phyloP scores from a whole-genome alignment of 208 protist genomes.

The Wallacemonas sp. region DNA sequence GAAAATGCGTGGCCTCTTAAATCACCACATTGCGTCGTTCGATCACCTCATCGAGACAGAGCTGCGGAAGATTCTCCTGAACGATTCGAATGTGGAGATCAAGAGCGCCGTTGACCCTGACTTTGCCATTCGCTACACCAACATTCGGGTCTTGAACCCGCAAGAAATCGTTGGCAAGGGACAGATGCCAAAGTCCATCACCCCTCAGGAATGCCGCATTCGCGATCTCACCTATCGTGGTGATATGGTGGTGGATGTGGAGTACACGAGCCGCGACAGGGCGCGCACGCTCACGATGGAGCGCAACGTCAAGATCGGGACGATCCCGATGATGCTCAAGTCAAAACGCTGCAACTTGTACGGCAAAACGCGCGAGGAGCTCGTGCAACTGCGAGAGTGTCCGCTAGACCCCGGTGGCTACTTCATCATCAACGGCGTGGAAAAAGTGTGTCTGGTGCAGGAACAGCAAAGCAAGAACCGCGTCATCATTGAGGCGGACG shows the following conservation, averaged over 20 bases:
- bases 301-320: slow-evolving; percentile 95
- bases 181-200: slow-evolving; percentile 70
- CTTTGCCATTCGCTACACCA: slow-evolving; percentile 86
- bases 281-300: slow-evolving; percentile 55
- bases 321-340: slow-evolving; percentile 99
- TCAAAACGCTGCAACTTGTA: slow-evolving; percentile 96
- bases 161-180: slow-evolving; percentile 84
- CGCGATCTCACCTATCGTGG: slow-evolving; percentile 95
- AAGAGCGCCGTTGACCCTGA: slow-evolving; percentile 86
- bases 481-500: slow-evolving; percentile 96
- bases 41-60: slow-evolving; percentile 87
- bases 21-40: slow-evolving; percentile 90
- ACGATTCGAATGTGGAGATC: slow-evolving; percentile 88
- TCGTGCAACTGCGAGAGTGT: slow-evolving; percentile 98
- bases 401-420: slow-evolving; percentile 99
- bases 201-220: slow-evolving; percentile 96
- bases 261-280: slow-evolving; percentile 80
- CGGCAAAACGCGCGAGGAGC: slow-evolving; percentile 88
- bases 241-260: slow-evolving; percentile 87
- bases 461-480: slow-evolving; percentile 98
- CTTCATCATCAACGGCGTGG: slow-evolving; percentile 99
- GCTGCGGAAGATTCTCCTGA: slow-evolving; percentile 84
- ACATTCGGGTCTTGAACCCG: slow-evolving; percentile 80
- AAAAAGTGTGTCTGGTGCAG: slow-evolving; percentile 98
- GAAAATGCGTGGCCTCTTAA: slow-evolving; percentile 85